A percentile compares a stretch with the other conserved stretches of the same genome.
Conservation (phyloP, 208 protist genomes). For the Trypanosoma mega region DNA sequence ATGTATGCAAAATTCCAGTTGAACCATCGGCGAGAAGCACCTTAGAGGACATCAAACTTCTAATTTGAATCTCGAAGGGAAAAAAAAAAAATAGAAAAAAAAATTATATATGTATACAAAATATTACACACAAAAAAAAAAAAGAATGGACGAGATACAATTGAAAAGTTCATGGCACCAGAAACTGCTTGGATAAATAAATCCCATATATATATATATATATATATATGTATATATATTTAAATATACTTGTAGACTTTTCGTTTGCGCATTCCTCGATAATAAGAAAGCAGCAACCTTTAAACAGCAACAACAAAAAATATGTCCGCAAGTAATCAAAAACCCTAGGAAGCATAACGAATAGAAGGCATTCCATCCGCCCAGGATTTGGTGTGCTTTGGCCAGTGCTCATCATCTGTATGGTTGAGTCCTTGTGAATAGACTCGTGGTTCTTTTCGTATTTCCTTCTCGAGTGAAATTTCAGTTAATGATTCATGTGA, state of each 20-base stretch:
- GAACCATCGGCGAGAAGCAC: slow-evolving; percentile 23
- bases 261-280: too few relatives aligned
- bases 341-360: slow-evolving; percentile 15
- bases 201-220: slow-evolving; percentile 20
- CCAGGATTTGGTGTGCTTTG: slow-evolving; percentile 44
- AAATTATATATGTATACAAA: slow-evolving; percentile 21
- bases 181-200: slow-evolving; percentile 1
- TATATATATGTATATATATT: too few relatives aligned
- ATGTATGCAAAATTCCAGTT: not conserved
- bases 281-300: slow-evolving; percentile 10
- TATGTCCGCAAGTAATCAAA: not conserved
- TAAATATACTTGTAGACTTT: too few relatives aligned
- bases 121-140: not conserved
- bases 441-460: slow-evolving; percentile 68
- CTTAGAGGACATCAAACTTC: slow-evolving; percentile 4
- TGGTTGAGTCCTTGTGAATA: slow-evolving; percentile 41
- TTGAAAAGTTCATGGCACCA: not conserved
- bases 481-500: slow-evolving; percentile 66
- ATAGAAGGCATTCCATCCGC: slow-evolving; percentile 59
- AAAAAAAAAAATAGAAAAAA: not conserved
- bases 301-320: slow-evolving; percentile 21
- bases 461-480: slow-evolving; percentile 77
- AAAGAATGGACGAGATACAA: too few relatives aligned
- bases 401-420: slow-evolving; percentile 63
- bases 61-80: not conserved